A percentile compares a stretch with the other conserved stretches of the same genome.
These are phyloP conservation scores for Penicillium waksmanii DNA, from an alignment of 495 filamentous ascomycete genomes.

Conservation along the genomic window DNA sequence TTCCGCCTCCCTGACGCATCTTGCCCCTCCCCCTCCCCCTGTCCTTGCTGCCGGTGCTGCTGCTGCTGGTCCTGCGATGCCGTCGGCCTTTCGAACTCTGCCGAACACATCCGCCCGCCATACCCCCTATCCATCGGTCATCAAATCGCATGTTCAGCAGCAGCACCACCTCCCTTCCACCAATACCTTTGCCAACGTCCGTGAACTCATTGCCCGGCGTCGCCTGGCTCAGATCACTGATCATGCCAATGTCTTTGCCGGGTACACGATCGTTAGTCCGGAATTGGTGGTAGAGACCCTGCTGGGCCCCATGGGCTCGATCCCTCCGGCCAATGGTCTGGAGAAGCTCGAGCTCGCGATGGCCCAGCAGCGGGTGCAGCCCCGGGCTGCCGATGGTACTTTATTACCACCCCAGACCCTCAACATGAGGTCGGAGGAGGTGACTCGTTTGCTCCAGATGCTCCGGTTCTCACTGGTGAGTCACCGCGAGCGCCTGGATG, in stretches of 20 bases:
- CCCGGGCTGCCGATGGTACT: constrained; percentile 47
- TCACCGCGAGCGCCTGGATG: constrained; percentile 51
- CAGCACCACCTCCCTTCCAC: constrained; percentile 44
- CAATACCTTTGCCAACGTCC: constrained; percentile 54
- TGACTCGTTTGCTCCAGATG: constrained; percentile 50
- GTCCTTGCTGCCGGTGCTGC: constrained; percentile 39
- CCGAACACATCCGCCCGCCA: constrained; percentile 48
- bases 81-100: constrained; percentile 54
- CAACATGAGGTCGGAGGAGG: constrained; percentile 54
- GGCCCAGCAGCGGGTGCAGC: constrained; percentile 54
- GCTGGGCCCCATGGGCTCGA: constrained; percentile 52
- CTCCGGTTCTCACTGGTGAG: constrained; percentile 52
- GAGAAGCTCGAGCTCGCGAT: constrained; percentile 54
- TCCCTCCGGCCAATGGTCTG: constrained; percentile 47
- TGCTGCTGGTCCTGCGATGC: constrained; percentile 52
- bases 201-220: constrained; percentile 52
- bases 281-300: constrained; percentile 53
- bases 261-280: constrained; percentile 52
- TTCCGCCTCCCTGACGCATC: constrained; percentile 43
- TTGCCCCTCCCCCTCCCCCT: constrained; percentile 42
- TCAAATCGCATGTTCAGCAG: constrained; percentile 45
- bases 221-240: constrained; percentile 55
- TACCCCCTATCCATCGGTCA: constrained; percentile 46
- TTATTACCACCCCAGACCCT: constrained; percentile 47
- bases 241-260: constrained; percentile 54